Evolutionary conservation across 495 filamentous ascomycete genomes (phyloP).

Genomic region (Bathelium albidoporum): DNA sequence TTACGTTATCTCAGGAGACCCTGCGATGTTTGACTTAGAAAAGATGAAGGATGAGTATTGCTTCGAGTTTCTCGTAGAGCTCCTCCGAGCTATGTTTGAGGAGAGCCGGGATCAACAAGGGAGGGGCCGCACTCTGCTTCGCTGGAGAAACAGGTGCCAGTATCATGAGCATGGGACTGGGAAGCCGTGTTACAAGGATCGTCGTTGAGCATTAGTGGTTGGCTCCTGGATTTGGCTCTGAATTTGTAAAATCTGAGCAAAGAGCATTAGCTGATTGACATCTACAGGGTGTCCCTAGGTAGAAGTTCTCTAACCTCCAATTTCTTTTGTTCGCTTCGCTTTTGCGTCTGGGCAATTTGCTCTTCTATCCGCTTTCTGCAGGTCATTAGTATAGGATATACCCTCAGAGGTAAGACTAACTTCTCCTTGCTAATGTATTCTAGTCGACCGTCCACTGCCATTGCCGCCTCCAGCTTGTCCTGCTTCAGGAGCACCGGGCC

Average conservation of each 20-base stretch:
- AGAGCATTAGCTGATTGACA: neutral
- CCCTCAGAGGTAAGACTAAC: conserved; percentile 39
- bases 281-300: neutral
- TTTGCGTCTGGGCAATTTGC: conserved; percentile 68
- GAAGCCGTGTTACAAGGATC: neutral
- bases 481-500: conserved; percentile 92
- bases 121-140: neutral
- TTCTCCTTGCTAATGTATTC: conserved; percentile 93
- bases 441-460: conserved; percentile 79
- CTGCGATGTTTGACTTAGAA: neutral
- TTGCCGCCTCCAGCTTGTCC: conserved; percentile 73
- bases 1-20: neutral
- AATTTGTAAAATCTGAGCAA: conserved; percentile 27
- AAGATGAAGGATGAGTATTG: neutral
- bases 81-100: neutral
- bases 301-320: conserved; percentile 46
- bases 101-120: no score
- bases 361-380: conserved; percentile 69
- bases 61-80: neutral
- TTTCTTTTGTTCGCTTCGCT: conserved; percentile 73
- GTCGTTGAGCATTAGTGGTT: neutral
- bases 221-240: conserved; percentile 23
- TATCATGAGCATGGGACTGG: neutral
- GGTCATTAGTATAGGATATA: conserved; percentile 1
- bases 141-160: neutral